Evolutionary conservation across 345 rosid species (phyloP).

Genomic region (Crucihimalaya himalaica): DNA sequence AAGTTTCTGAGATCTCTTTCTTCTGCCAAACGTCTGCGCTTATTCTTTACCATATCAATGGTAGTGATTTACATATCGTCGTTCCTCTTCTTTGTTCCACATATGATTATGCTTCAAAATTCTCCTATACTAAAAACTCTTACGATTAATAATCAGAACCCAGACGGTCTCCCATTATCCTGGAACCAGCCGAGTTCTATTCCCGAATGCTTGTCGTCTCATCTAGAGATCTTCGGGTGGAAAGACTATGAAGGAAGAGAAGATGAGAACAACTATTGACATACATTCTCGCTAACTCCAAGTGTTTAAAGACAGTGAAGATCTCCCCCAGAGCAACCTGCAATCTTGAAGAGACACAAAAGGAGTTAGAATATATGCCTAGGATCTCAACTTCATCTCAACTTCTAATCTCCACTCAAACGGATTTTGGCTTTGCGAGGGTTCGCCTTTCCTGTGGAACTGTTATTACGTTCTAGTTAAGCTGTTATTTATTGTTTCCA

Average conservation of each 20-base stretch:
- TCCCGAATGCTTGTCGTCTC: constrained; percentile 5
- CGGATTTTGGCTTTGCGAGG: too few species aligned
- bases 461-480: too few species aligned
- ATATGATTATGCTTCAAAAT: not conserved
- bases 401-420: not conserved
- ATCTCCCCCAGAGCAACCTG: not conserved
- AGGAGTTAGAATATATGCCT: constrained; percentile 6
- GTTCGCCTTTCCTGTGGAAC: too few species aligned
- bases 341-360: not conserved
- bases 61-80: not conserved
- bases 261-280: not conserved
- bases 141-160: not conserved
- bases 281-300: constrained; percentile 10
- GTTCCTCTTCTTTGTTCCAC: not conserved
- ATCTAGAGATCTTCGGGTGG: not conserved
- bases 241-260: not conserved
- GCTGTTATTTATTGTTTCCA: too few species aligned
- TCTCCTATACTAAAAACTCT: not conserved
- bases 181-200: constrained; percentile 10
- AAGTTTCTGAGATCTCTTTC: not conserved
- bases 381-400: constrained; percentile 6
- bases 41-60: not conserved
- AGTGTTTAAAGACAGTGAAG: constrained; percentile 2
- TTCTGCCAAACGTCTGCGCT: not conserved
- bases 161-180: not conserved